Evolutionary conservation across 306 rosid genomes (phyloP).

Genomic region (Cucumis sativus): DNA sequence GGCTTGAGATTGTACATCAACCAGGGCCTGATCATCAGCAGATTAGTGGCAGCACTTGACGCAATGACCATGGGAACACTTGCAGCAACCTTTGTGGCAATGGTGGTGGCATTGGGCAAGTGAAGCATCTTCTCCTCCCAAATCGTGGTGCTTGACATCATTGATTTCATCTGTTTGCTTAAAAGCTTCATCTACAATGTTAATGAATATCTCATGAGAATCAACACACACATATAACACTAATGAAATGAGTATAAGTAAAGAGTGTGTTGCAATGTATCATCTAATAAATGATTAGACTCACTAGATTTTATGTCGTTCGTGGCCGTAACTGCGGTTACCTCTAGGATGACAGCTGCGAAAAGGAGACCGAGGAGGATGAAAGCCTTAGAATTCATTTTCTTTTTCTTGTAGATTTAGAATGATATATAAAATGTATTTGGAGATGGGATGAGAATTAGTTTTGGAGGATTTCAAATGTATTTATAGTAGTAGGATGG

Average conservation of each 20-base stretch:
- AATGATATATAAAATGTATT: no score
- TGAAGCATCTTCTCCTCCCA: neutral
- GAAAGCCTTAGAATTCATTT: constrained; percentile 1
- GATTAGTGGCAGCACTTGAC: constrained; percentile 22
- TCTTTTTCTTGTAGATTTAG: neutral
- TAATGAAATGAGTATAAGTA: no score
- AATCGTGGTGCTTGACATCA: neutral
- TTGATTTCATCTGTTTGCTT: neutral
- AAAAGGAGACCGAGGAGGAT: constrained; percentile 13
- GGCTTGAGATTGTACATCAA: neutral
- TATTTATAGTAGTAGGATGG: no score
- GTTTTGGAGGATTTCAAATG: no score
- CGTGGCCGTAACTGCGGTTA: no score
- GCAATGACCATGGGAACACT: constrained; percentile 7
- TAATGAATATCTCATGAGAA: no score
- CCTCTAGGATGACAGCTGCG: constrained; percentile 20
- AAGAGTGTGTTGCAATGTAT: no score
- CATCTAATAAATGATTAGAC: neutral
- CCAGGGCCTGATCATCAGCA: neutral
- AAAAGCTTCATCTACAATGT: neutral
- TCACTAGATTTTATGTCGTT: no score
- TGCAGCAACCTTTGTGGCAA: neutral
- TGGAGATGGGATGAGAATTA: no score
- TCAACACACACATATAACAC: no score
- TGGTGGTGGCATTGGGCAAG: constrained; percentile 18